Evolutionary conservation across 352 stramenopile species (phyloP).

Genomic region (Plasmopara halstedii): DNA sequence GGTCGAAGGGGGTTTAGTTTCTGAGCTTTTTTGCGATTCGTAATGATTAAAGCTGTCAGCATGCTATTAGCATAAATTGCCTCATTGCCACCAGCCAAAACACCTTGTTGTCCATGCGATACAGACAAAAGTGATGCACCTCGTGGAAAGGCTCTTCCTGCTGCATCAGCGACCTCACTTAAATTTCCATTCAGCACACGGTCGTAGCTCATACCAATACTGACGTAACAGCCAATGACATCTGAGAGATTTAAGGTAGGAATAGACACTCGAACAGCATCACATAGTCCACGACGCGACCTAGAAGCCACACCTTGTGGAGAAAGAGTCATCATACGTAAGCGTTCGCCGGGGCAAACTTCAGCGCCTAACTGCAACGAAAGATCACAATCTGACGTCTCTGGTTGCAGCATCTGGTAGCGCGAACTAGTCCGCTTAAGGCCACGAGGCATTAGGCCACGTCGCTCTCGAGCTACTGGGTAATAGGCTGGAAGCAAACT

Average conservation of each 20-base stretch:
- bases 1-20: slow-evolving; percentile 46
- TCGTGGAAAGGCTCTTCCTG: slow-evolving; percentile 44
- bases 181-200: slow-evolving; percentile 61
- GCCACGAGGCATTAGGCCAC: slow-evolving; percentile 23
- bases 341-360: slow-evolving; percentile 47
- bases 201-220: slow-evolving; percentile 58
- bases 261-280: slow-evolving; percentile 44
- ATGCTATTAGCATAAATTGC: slow-evolving; percentile 71
- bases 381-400: slow-evolving; percentile 41
- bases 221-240: slow-evolving; percentile 65
- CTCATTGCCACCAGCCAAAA: slow-evolving; percentile 48
- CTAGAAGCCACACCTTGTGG: slow-evolving; percentile 44
- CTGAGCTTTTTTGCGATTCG: slow-evolving; percentile 70
- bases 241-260: slow-evolving; percentile 45
- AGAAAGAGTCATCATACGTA: slow-evolving; percentile 72
- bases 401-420: slow-evolving; percentile 68
- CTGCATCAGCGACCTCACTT: slow-evolving; percentile 43
- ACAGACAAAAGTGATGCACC: slow-evolving; percentile 47
- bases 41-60: slow-evolving; percentile 65
- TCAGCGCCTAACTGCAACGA: slow-evolving; percentile 46
- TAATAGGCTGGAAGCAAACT: slow-evolving; percentile 70
- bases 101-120: slow-evolving; percentile 66
- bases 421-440: slow-evolving; percentile 37
- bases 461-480: slow-evolving; percentile 47
- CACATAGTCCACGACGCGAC: slow-evolving; percentile 39